Conservation (phyloP, 306 rosid genomes). For the Betula pendula region DNA sequence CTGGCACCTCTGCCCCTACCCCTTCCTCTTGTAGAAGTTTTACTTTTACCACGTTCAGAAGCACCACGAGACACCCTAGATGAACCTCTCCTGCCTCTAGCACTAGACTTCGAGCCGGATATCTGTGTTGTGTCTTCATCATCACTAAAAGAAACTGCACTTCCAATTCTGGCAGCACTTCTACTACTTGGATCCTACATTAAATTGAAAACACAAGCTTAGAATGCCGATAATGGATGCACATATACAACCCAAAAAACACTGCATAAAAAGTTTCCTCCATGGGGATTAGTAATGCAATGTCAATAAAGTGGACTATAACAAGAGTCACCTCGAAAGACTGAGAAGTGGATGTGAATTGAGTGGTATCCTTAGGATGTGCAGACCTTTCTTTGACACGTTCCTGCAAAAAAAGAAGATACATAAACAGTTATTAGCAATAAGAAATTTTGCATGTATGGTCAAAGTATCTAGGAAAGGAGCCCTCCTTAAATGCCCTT, state of each 20-base stretch:
- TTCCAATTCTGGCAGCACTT: slow-evolving; percentile 61
- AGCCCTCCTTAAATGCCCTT: slow-evolving; percentile 10
- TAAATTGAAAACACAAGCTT: slow-evolving; percentile 23
- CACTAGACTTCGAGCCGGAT: slow-evolving; percentile 53
- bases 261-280: neutral
- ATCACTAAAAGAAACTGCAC: slow-evolving; percentile 83
- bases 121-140: slow-evolving; percentile 71
- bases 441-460: slow-evolving; percentile 10
- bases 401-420: slow-evolving; percentile 48
- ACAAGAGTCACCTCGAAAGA: slow-evolving; percentile 53
- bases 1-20: slow-evolving; percentile 60
- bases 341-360: slow-evolving; percentile 46
- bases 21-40: slow-evolving; percentile 70
- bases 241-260: slow-evolving; percentile 14
- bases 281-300: slow-evolving; percentile 9
- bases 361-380: slow-evolving; percentile 49
- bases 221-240: slow-evolving; percentile 20
- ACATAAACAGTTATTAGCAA: slow-evolving; percentile 12
- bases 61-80: slow-evolving; percentile 45
- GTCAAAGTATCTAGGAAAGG: slow-evolving; percentile 2
- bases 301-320: slow-evolving; percentile 17
- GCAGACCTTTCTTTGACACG: slow-evolving; percentile 79
- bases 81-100: slow-evolving; percentile 73
- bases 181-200: slow-evolving; percentile 58
- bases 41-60: slow-evolving; percentile 29